A percentile compares a stretch with the other conserved stretches of the same genome.
Evolutionary conservation across 73 alveolate species (phyloP).

Genomic region (Blepharisma stoltei): DNA sequence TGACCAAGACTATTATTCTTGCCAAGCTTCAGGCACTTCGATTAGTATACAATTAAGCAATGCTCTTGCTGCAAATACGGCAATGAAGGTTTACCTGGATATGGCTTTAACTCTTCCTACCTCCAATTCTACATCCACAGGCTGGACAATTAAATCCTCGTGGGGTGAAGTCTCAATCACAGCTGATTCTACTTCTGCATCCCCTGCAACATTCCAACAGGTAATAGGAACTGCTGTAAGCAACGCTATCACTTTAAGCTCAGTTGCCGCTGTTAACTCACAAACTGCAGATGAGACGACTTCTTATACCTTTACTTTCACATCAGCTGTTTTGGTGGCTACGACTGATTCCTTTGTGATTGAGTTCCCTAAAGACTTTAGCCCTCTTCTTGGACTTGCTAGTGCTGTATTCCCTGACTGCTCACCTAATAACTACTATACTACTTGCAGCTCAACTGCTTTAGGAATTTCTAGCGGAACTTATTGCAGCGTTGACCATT

Average conservation of each 20-base stretch:
- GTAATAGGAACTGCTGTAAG: too few species aligned
- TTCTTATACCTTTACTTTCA: background rate
- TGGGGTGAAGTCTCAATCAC: too few species aligned
- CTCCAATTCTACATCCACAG: too few species aligned
- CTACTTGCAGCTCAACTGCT: background rate
- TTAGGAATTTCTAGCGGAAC: background rate
- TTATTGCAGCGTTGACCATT: background rate
- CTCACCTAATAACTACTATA: background rate
- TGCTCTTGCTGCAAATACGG: too few species aligned
- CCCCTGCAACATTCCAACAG: too few species aligned
- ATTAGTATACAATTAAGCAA: too few species aligned
- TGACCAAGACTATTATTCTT: background rate
- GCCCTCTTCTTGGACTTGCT: conserved; percentile 6
- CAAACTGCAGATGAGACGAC: background rate
- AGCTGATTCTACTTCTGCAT: too few species aligned
- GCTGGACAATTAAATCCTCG: too few species aligned
- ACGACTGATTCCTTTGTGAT: background rate
- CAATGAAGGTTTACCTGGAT: too few species aligned
- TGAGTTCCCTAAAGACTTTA: conserved; percentile 1
- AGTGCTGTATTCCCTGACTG: background rate
- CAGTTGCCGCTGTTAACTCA: too few species aligned
- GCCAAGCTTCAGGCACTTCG: background rate
- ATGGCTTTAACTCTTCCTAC: too few species aligned
- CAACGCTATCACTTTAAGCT: too few species aligned
- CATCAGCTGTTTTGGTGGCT: background rate